Conservation (phyloP, 257 asterid species). For the Primulina tabacum region DNA sequence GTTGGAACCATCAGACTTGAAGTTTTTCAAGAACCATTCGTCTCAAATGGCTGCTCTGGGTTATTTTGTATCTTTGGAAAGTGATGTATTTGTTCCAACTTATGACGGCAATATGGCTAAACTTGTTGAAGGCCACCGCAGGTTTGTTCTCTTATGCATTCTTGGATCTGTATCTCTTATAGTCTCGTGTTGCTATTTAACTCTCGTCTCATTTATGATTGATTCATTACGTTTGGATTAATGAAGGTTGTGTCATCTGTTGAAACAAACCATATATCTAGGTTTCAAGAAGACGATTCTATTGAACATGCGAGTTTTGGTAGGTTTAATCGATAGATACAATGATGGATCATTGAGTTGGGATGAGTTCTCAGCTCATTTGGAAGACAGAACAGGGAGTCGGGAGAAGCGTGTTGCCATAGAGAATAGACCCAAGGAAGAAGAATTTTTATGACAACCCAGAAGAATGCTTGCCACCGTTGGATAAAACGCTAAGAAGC, state of each 20-base stretch:
- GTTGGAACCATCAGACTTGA: slow-evolving; percentile 37
- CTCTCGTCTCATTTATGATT: too few relatives aligned
- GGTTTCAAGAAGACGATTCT: slow-evolving; percentile 63
- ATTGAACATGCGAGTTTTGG: slow-evolving; percentile 43
- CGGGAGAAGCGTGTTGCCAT: too few relatives aligned
- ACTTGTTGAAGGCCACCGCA: slow-evolving; percentile 62
- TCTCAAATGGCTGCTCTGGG: slow-evolving; percentile 64
- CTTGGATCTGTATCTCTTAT: neutral
- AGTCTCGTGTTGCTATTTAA: neutral
- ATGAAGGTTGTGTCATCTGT: neutral
- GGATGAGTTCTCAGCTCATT: too few relatives aligned
- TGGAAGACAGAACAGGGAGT: too few relatives aligned
- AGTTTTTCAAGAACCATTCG: slow-evolving; percentile 37
- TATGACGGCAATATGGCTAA: slow-evolving; percentile 60
- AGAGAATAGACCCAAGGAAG: too few relatives aligned
- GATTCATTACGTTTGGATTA: neutral
- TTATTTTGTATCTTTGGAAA: slow-evolving; percentile 50
- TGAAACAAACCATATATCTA: slow-evolving; percentile 37
- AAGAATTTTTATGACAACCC: too few relatives aligned
- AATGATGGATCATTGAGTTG: slow-evolving; percentile 35
- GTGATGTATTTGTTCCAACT: slow-evolving; percentile 54
- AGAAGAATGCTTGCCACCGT: too few relatives aligned
- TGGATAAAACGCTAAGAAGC: too few relatives aligned
- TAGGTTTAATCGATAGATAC: slow-evolving; percentile 47
- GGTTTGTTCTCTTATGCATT: slow-evolving; percentile 29